Conservation (phyloP, 768 basidiomycete genomes). For the Neoboletus subvelutipes region DNA sequence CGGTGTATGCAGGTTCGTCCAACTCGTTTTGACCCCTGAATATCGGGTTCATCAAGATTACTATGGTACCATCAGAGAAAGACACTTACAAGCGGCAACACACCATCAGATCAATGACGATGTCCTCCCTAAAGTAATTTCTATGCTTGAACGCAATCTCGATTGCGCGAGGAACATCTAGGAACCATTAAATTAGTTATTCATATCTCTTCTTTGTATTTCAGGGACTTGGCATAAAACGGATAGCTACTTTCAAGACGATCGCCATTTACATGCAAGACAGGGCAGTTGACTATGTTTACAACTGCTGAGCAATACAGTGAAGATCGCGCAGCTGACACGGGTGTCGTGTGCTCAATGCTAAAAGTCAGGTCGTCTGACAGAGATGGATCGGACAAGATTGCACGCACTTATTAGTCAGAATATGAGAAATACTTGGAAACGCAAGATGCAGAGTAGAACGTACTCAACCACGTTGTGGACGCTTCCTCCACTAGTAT, state of each 20-base stretch:
- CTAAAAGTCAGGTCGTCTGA: constrained; percentile 36
- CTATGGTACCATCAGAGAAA: neutral
- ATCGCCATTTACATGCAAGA: constrained; percentile 78
- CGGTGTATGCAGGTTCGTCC: constrained; percentile 83
- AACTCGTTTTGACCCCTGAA: constrained; percentile 85
- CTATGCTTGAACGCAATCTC: constrained; percentile 87
- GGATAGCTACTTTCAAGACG: constrained; percentile 67
- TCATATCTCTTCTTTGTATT: too few species aligned
- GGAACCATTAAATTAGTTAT: neutral
- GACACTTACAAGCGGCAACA: constrained; percentile 72
- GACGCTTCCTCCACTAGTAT: constrained; percentile 85
- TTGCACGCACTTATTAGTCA: constrained; percentile 40
- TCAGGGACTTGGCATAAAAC: too few species aligned
- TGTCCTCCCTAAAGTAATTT: constrained; percentile 86
- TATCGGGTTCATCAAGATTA: neutral
- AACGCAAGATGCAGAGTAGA: neutral
- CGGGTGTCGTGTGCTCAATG: constrained; percentile 91
- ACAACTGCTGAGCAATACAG: constrained; percentile 86
- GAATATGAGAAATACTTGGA: neutral
- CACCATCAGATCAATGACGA: constrained; percentile 85
- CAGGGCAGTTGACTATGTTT: constrained; percentile 88
- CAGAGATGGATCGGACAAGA: neutral
- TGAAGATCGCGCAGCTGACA: constrained; percentile 79
- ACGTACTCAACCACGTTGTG: constrained; percentile 90
- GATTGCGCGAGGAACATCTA: constrained; percentile 83